Percentiles rank a stretch among this genome's conserved stretches.
These are phyloP conservation scores for Mrakiaceae sp. DNA, from an alignment of 1,284 basidiomycete species.

Conservation along the genomic window DNA sequence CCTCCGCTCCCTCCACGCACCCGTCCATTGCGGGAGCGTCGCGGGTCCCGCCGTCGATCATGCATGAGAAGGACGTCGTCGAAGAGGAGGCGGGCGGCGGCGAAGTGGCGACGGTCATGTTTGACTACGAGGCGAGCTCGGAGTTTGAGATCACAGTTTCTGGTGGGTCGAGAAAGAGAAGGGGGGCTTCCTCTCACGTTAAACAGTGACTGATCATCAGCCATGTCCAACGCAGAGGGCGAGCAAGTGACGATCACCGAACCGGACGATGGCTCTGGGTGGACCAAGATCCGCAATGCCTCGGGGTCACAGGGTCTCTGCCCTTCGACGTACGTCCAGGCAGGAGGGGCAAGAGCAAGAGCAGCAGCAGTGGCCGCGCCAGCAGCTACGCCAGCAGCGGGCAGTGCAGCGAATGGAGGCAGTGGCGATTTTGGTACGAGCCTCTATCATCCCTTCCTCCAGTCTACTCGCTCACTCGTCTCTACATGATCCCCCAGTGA, in stretches of 20 bases:
- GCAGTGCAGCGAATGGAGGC: neutral
- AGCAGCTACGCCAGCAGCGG: neutral
- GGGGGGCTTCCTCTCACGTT: no score
- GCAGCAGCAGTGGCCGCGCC: neutral
- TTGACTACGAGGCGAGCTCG: slow-evolving; percentile 5
- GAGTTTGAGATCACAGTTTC: slow-evolving; percentile 14
- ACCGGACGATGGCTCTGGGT: slow-evolving; percentile 18
- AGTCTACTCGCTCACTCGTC: neutral
- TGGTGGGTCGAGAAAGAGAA: neutral
- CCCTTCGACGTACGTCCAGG: slow-evolving; percentile 14
- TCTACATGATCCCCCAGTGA: neutral
- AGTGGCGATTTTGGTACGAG: neutral
- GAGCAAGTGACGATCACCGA: slow-evolving; percentile 11
- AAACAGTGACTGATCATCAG: no score
- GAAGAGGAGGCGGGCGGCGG: slow-evolving; percentile 4
- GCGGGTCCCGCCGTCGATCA: neutral
- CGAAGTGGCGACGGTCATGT: neutral
- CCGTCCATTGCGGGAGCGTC: neutral
- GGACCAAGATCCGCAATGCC: slow-evolving; percentile 12
- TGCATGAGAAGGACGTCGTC: slow-evolving; percentile 4
- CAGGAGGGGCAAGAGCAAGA: neutral
- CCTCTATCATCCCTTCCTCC: neutral
- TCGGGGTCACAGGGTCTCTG: slow-evolving; percentile 6
- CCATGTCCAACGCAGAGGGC: neutral
- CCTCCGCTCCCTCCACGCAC: neutral